Base-by-base conservation (phyloP, 164 flowering plant species). In the Vitis labrusca region DNA sequence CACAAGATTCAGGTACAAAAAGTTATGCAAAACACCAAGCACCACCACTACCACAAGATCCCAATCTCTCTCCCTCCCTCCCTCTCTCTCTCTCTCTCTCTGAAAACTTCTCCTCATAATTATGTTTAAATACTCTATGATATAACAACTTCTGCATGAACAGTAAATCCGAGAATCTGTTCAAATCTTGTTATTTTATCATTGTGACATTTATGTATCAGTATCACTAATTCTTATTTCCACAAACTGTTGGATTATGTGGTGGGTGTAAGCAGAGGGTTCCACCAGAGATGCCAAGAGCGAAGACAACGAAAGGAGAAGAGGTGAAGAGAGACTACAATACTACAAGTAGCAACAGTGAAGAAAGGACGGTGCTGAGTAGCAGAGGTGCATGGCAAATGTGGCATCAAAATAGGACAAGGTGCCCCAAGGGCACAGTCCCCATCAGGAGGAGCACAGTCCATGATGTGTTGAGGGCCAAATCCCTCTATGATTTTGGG, bases 1-100 rank as follows among this genome's bases (percentile, higher is more conserved):
- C 99, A 95, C 85, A 87, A 83, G 88, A 89, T 95, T 67, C 99
- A 95, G 95, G 99, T 94, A 82, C 15, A 30, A 10, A 54, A 37
- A 37, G 44, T 37, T 37, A 37, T 3, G 44, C 0, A 37, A 37
- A 37, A 37, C 44, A 37, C 5, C 44, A 3, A 37, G 6, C 44
- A 37, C 7, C 44, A 3, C 44, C 44, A 37, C 44, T 6, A 23
- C 44, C 44, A 37, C 44, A 37, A 37, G 44, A 37, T 37, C 44
- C 44, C 44, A 23, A 23, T 59, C 23, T 68, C 29, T 54, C 64
- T 68, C 47, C 50, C 30, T 17, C n/a, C 0, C 27, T 23, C 27
- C 1, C 2, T 23, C 27, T 23, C 23, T 63, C 57, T 63, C 57
- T 56, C 61, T 51, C 69, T 67, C 55, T 59, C 59, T 11, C 15